Evolutionary conservation across 2,329 filamentous ascomycete species (phyloP).

Genomic region (Amesomyces nigricolor): DNA sequence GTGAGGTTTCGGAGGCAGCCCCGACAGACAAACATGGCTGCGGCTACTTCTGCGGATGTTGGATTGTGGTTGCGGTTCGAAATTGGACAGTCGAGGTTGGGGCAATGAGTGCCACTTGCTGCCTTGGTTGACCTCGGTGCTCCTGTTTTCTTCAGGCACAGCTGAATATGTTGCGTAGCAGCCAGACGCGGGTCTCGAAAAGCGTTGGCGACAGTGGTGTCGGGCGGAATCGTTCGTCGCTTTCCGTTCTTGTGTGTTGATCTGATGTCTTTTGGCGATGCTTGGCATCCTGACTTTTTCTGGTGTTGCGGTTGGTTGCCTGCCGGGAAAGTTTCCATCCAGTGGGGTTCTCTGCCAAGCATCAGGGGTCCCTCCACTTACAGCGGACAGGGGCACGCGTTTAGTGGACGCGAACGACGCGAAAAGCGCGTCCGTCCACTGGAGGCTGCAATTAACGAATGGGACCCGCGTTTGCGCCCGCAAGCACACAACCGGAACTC

Average conservation of each 20-base stretch:
- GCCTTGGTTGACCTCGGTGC: too few relatives aligned
- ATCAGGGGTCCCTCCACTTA: background rate
- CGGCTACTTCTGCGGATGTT: background rate
- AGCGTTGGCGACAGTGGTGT: background rate
- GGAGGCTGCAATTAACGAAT: constrained; percentile 12
- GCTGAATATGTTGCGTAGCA: too few relatives aligned
- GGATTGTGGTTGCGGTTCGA: background rate
- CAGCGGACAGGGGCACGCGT: constrained; percentile 11
- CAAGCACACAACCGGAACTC: background rate
- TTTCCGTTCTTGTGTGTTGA: background rate
- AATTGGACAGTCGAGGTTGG: too few relatives aligned
- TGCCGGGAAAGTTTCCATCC: constrained; percentile 1
- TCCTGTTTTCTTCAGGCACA: too few relatives aligned
- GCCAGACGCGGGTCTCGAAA: background rate
- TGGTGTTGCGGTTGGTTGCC: background rate
- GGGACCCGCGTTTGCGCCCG: background rate
- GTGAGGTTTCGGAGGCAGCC: constrained; percentile 31
- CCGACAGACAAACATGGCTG: constrained; percentile 37
- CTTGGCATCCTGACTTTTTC: constrained; percentile 13
- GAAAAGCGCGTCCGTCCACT: constrained; percentile 14
- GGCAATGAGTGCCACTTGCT: background rate
- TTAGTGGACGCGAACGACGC: constrained; percentile 8
- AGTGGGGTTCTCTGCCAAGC: background rate
- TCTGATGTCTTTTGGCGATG: background rate
- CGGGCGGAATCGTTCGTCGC: too few relatives aligned